Evolutionary conservation across 2,329 filamentous ascomycete species (phyloP).

Genomic region (Neocatenulostroma microsporum): DNA sequence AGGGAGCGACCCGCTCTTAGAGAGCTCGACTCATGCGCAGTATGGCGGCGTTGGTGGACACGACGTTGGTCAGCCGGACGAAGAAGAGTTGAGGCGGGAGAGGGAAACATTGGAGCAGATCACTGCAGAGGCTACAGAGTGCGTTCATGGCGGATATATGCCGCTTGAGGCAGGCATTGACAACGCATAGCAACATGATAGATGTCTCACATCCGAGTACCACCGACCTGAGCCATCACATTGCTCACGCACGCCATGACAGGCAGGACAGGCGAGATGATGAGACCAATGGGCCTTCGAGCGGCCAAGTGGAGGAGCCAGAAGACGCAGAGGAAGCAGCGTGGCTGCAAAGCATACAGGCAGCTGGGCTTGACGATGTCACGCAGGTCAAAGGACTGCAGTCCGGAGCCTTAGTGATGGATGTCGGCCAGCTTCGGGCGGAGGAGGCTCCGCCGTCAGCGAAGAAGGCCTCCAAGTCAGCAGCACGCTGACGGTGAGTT

Average conservation of each 20-base stretch:
- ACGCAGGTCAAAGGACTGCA: constrained; percentile 19
- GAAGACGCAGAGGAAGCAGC: constrained; percentile 23
- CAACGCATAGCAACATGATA: constrained; percentile 40
- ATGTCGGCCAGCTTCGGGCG: constrained; percentile 16
- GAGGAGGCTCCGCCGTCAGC: too few species aligned
- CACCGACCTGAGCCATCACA: constrained; percentile 24
- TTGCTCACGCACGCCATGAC: constrained; percentile 10
- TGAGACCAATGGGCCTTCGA: constrained; percentile 1
- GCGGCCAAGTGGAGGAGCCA: constrained; percentile 10
- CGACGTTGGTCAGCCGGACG: constrained; percentile 36
- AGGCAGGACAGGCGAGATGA: constrained; percentile 8
- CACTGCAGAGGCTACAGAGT: constrained; percentile 44
- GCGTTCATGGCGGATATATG: constrained; percentile 16
- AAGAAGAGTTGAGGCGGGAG: constrained; percentile 42
- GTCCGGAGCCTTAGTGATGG: constrained; percentile 22
- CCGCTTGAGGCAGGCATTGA: background rate
- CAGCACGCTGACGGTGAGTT: too few species aligned
- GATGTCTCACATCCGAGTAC: constrained; percentile 40
- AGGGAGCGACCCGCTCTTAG: constrained; percentile 41
- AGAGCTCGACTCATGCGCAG: constrained; percentile 35
- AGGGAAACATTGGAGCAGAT: constrained; percentile 43
- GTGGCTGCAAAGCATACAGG: constrained; percentile 26
- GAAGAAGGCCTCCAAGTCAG: too few species aligned
- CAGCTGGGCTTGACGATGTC: constrained; percentile 16
- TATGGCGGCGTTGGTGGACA: constrained; percentile 38